Base-by-base conservation (phyloP, 306 rosid genomes). In the Vigna trinervia region DNA sequence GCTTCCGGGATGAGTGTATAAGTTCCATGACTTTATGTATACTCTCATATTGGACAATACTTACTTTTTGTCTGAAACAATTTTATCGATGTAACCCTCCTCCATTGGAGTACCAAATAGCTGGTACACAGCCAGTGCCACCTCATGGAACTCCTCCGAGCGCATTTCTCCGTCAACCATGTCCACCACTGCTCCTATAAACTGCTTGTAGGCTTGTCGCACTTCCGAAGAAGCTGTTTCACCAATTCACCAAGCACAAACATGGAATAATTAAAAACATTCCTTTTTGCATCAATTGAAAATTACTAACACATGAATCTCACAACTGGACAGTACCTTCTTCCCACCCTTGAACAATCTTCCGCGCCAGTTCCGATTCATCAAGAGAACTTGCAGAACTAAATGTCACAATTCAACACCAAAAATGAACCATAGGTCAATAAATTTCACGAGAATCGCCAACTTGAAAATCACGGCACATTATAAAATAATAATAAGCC, bases 131-230 rank as follows among this genome's bases (percentile, higher is more conserved):
- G 84, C 26, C 52, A 85, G 39, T 5, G 87, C 97, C 86, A 92
- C 90, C 80, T 89, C 92, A 2, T 85, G 89, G 77, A 94, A 89
- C 88, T 92, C 98, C 72, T 94, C 97, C 0, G 98, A 87, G 43
- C 90, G 93, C 81, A 87, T 87, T 83, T 94, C 98, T 59, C 92
- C 88, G 69, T 92, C 96, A 57, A 88, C 83, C 92, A 94, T 83
- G 72, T 87, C 96, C 58, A 87, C 93, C 68, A 94, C 91, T 12
- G 89, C 96, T 38, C 87, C 97, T 73, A 89, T 79, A 78, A 94
- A 94, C 78, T 90, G 88, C 82, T 82, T 85, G 77, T 85, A 85
- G 26, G 86, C 88, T 71, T 85, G 84, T 15, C 88, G 74, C 79
- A 85, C 84, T 51, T 86, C 86, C 43, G 52, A 76, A 7, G 86